phyloP scores from a whole-genome alignment of 306 rosid species.

The Comarum palustre region DNA sequence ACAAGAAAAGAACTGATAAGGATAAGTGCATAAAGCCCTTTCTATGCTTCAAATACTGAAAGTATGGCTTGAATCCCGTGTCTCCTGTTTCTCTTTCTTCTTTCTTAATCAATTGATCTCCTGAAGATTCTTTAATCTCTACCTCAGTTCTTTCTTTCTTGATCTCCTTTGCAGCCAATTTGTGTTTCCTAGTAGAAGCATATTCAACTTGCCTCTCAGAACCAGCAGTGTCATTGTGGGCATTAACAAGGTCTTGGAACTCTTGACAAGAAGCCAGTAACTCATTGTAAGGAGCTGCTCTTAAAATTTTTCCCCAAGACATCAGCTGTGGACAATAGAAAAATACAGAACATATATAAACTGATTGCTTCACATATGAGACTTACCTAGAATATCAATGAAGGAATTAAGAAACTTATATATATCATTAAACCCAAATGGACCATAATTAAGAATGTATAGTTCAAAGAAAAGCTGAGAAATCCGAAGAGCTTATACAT shows the following conservation, averaged over 20 bases:
- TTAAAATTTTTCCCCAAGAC: conserved; percentile 40
- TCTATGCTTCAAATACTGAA: conserved; percentile 44
- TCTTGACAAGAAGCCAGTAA: conserved; percentile 42
- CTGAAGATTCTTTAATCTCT: conserved; percentile 10
- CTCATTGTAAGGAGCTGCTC: conserved; percentile 44
- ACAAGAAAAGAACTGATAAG: conserved; percentile 24
- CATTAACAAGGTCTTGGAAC: conserved; percentile 57
- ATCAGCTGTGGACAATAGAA: conserved; percentile 37
- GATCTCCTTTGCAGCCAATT: conserved; percentile 22
- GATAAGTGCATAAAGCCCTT: conserved; percentile 41
- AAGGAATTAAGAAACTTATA: neutral
- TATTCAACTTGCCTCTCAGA: conserved; percentile 23
- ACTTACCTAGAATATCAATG: neutral
- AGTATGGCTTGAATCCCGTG: conserved; percentile 51
- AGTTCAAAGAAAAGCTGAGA: neutral
- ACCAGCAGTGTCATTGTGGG: conserved; percentile 48
- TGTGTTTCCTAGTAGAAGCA: neutral
- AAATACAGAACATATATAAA: neutral
- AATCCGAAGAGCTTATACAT: neutral
- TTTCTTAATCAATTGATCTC: conserved; percentile 46
- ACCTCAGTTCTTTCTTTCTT: conserved; percentile 20
- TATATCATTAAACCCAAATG: neutral
- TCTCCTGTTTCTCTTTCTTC: conserved; percentile 60
- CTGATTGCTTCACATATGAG: neutral
- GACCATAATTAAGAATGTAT: neutral